Evolutionary conservation across 345 rosid genomes (phyloP), one percentile per base, ranked within the genome.

Genomic region (Populus nigra): DNA sequence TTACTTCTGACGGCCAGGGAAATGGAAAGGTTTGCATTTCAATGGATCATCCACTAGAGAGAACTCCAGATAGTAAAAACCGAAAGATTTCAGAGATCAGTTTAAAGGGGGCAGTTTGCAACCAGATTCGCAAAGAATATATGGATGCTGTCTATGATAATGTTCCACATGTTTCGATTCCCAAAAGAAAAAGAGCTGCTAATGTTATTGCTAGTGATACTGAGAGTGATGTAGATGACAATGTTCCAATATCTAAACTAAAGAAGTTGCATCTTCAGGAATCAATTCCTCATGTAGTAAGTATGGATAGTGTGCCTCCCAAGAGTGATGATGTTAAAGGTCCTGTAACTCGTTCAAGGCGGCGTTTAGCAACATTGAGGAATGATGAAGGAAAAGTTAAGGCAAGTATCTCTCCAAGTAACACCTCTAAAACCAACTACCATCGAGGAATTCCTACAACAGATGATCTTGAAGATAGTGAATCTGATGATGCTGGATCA

Each of bases 131-230:
- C 73, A 78, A 87, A 35, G 87, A 87, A 27, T 85, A 85, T 61
- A 61, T 85, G 72, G 84, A 81, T 82, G 68, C 25, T 45, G 77
- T 68, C 57, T 72, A 69, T 8, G 85, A 78, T 69, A 74, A 72
- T 69, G 61, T 73, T 53, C 71, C 69, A 25, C 45, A 74, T 76
- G 16, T 55, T 59, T 12, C 72, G 27, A 72, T 87, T 71, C 80
- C 81, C 15, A 92, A 89, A 75, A 90, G 90, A 85, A 94, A 83
- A 81, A 87, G 83, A 66, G 88, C 83, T 79, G 80, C 74, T 17
- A 85, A 83, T 23, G 63, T 91, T 76, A 82, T 94, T 35, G 79
- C 83, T 25, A 92, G 91, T 73, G 94, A 91, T 75, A 75, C 87
- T 3, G 96, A 92, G 79, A 80, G 85, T 75, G 89, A 86, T 20